Evolutionary conservation across 2,329 filamentous ascomycete species (phyloP), one percentile per base, ranked within the genome.

Genomic region (Coleophoma cylindrospora): DNA sequence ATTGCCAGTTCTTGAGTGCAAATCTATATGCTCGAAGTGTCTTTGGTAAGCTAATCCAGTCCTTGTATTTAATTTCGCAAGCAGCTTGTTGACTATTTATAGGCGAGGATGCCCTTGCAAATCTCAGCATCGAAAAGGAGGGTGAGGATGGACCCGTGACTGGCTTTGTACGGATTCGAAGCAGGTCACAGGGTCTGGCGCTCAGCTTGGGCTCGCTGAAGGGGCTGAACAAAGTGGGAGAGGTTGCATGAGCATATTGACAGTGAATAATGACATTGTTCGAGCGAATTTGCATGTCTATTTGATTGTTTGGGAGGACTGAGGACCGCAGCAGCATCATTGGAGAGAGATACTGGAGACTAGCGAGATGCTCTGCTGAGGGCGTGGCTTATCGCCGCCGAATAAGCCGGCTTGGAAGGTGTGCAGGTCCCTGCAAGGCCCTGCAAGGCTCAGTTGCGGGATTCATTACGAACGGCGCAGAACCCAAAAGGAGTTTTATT

Each of bases 91-190:
- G 61, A 66, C 47, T 37, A 47, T 48, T 49, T 53, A 45, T 63
- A 99, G 94, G 94, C 57, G 94, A 99, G 88, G 94, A 99, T 74
- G 94, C 94, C 53, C 75, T 99, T 63, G 94, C 94, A 64, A 99
- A 99, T 68, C 67, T 99, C 70, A 96, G 91, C 68, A 96, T 99
- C 64, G 94, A 99, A 72, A 92, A 96, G 74, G 91, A 97, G 68
- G 91, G 91, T 52, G 91, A 96, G 22, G 87, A 96, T 64, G 94
- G 94, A 21, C 90, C 91, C 6, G 92, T 99, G 56, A 96, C 92
- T 40, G 94, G 94, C 41, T 99, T 99, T 70, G 91, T 99, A 56
- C 86, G 94, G 67, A 99, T 99, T 81, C 85, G 94, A 72, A 96
- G 91, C 76, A 87, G 94, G 67, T 96, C 91, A 36, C 94, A 99